A percentile compares a stretch with the other conserved stretches of the same genome.
Conservation (phyloP, 352 stramenopile genomes). For the Globisporangium radiosum region DNA sequence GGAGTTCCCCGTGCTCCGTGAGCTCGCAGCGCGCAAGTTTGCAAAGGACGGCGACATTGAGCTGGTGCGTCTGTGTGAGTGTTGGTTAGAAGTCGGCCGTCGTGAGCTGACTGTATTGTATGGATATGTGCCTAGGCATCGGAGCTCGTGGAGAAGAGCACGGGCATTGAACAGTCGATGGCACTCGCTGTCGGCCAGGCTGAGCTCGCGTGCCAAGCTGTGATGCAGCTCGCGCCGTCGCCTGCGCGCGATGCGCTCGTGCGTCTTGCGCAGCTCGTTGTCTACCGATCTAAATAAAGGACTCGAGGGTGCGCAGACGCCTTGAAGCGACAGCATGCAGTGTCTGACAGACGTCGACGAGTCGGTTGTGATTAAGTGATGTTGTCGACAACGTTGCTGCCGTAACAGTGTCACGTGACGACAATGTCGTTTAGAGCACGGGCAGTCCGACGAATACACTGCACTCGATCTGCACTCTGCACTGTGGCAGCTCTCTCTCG, state of each 20-base stretch:
- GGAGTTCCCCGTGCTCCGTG: constrained; percentile 87
- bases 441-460: too few species aligned
- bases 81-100: constrained; percentile 4
- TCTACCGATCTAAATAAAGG: constrained; percentile 86
- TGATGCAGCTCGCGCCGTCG: constrained; percentile 83
- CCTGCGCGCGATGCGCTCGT: constrained; percentile 79
- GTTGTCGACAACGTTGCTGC: background rate
- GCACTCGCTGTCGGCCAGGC: constrained; percentile 94
- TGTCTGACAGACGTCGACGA: too few species aligned
- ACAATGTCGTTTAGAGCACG: too few species aligned
- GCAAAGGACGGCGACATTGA: constrained; percentile 89
- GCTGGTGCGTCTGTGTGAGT: constrained; percentile 31
- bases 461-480: too few species aligned
- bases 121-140: constrained; percentile 43
- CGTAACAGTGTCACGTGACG: background rate
- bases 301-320: background rate
- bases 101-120: constrained; percentile 1
- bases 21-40: constrained; percentile 91
- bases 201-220: constrained; percentile 92
- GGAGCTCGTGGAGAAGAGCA: constrained; percentile 86
- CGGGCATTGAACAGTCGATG: constrained; percentile 91
- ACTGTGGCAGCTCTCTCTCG: too few species aligned
- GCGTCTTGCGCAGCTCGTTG: constrained; percentile 80
- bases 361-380: too few species aligned
- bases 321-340: background rate